Evolutionary conservation across 2,329 filamentous ascomycete species (phyloP).

Genomic region (Colletotrichum sp.): DNA sequence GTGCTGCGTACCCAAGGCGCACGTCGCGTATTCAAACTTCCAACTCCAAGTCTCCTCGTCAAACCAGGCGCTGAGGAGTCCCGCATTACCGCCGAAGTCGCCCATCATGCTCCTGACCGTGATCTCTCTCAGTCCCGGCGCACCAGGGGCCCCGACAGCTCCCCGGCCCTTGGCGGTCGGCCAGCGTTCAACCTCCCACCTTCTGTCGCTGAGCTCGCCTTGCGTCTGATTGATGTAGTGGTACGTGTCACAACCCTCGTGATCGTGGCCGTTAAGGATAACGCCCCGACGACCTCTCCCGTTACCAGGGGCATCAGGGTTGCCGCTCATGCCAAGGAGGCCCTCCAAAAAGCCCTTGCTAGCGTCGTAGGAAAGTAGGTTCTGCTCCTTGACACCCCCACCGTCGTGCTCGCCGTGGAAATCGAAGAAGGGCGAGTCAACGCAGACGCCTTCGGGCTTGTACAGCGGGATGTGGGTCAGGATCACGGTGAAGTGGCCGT

Average conservation of each 20-base stretch:
- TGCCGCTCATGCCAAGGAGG: conserved; percentile 77
- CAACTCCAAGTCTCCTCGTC: conserved; percentile 75
- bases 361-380: conserved; percentile 78
- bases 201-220: conserved; percentile 42
- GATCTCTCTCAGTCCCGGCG: conserved; percentile 80
- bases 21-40: conserved; percentile 81
- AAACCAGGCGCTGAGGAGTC: conserved; percentile 89
- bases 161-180: conserved; percentile 43
- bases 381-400: conserved; percentile 87
- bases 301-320: conserved; percentile 58
- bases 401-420: conserved; percentile 71
- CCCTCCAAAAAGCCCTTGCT: conserved; percentile 82
- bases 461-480: conserved; percentile 92
- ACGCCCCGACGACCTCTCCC: conserved; percentile 77
- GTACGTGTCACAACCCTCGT: conserved; percentile 89
- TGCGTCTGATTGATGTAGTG: conserved; percentile 77
- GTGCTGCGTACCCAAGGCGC: conserved; percentile 83
- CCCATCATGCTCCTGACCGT: conserved; percentile 99
- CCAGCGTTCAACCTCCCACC: conserved; percentile 58
- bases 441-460: conserved; percentile 82
- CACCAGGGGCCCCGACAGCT: conserved; percentile 44
- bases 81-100: conserved; percentile 89
- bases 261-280: conserved; percentile 92
- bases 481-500: conserved; percentile 78
- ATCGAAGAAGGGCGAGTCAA: conserved; percentile 82